Evolutionary conservation across 2,329 filamentous ascomycete species (phyloP), one percentile per base, ranked within the genome.

Genomic region (Exserohilum turcica): DNA sequence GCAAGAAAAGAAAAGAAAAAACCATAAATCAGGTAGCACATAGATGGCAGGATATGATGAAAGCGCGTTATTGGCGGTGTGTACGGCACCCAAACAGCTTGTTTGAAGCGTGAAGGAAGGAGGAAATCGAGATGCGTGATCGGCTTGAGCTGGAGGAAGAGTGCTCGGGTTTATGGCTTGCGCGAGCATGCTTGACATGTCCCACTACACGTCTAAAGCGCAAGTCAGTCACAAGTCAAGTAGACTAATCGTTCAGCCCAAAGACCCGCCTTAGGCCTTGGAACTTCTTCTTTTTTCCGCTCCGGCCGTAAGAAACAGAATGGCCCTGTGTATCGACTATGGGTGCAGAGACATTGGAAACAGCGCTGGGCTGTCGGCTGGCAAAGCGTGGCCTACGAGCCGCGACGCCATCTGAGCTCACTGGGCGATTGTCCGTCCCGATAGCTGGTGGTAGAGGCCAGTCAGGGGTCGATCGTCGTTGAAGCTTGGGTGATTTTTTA

Each of bases 211-310:
- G 16, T 54, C 43, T 64, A 45, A 46, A 32, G 37, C 52, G 15
- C 24, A 15, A 28, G 45, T 67, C 50, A 69, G 63, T 53, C 19
- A 44, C 9, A 18, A 44, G 32, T 45, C 43, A 52, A 35, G n/a
- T n/a, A 50, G 48, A 40, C 45, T 76, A 85, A 64, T 84, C 81
- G 66, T 83, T 74, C 43, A 86, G 70, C 43, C 80, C 78, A 74
- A 91, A 88, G 71, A 88, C 87, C 70, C 80, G 84, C 70, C 88
- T 84, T 68, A 91, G 73, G 48, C 79, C 76, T 36, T 81, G 80
- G 72, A 91, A 90, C 74, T 87, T 89, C 80, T 90, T 90, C 76
- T 82, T 83, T 71, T 78, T 80, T 15, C 65, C 65, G 5, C 71
- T 74, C 45, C 72, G 56, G 12, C 70, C 65, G 24, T 62, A 67